These are phyloP conservation scores for Albophoma yamanashiensis DNA, from an alignment of 2,329 filamentous ascomycete genomes.

Conservation along the genomic window DNA sequence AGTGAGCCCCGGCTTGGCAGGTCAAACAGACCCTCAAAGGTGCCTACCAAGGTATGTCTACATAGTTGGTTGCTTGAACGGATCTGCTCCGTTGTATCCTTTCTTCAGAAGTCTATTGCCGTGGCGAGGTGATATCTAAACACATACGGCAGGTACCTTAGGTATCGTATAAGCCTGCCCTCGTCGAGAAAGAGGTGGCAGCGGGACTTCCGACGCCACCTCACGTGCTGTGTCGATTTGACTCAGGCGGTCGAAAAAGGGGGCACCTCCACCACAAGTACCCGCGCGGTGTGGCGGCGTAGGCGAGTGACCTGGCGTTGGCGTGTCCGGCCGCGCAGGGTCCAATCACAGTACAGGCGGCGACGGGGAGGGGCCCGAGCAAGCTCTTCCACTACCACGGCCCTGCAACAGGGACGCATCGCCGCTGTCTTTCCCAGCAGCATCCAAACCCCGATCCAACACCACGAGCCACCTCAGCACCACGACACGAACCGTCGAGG, in stretches of 20 bases:
- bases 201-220: background rate
- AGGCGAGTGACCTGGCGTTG: background rate
- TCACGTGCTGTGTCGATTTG: background rate
- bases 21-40: background rate
- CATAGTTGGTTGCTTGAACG: background rate
- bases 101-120: background rate
- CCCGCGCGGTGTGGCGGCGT: background rate
- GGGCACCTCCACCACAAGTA: background rate
- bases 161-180: background rate
- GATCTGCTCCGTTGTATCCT: background rate
- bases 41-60: background rate
- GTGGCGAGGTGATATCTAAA: background rate
- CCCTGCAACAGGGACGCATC: background rate
- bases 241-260: background rate
- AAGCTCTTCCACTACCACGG: background rate
- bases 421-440: background rate
- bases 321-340: background rate
- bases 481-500: background rate
- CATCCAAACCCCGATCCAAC: background rate
- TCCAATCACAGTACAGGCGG: background rate
- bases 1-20: background rate
- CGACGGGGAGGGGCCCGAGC: background rate
- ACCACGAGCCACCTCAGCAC: background rate
- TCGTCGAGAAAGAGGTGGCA: background rate
- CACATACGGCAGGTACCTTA: too few species aligned